phyloP scores from a whole-genome alignment of 176 grass and related monocot species.

The Puya raimondii region DNA sequence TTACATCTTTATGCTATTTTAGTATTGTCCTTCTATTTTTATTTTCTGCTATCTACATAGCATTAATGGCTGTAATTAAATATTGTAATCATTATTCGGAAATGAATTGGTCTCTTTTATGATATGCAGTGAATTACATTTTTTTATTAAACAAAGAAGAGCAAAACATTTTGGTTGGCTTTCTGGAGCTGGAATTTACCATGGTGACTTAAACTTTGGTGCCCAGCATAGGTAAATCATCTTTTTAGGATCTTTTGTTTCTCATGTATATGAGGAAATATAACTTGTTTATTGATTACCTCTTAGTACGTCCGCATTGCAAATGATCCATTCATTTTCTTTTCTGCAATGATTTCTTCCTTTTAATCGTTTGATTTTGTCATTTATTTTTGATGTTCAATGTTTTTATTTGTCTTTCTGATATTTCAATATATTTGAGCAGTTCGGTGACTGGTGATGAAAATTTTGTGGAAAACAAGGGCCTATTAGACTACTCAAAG shows the following conservation, averaged over 20 bases:
- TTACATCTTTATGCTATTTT: neutral
- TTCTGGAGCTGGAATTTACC: conserved; percentile 92
- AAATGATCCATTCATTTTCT: neutral
- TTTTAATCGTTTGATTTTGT: neutral
- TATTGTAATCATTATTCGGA: neutral
- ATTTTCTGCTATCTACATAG: neutral
- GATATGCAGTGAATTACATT: conserved; percentile 72
- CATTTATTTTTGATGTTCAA: neutral
- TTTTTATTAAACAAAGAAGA: conserved; percentile 95
- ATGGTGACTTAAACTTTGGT: conserved; percentile 93
- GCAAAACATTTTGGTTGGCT: conserved; percentile 98
- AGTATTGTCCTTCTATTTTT: neutral
- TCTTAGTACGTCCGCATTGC: neutral
- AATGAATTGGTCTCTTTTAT: conserved; percentile 8
- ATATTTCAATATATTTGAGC: neutral
- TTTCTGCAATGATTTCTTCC: neutral
- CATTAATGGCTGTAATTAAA: neutral
- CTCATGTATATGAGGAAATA: neutral
- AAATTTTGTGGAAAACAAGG: conserved; percentile 98
- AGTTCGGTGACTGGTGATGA: conserved; percentile 85
- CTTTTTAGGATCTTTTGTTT: conserved; percentile 5
- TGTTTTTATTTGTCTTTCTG: conserved; percentile 18
- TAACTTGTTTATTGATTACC: neutral
- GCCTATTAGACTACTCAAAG: conserved; percentile 88
- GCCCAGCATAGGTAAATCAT: conserved; percentile 75